Evolutionary conservation across 73 alveolate species (phyloP).

Genomic region (Urostyla sp.): DNA sequence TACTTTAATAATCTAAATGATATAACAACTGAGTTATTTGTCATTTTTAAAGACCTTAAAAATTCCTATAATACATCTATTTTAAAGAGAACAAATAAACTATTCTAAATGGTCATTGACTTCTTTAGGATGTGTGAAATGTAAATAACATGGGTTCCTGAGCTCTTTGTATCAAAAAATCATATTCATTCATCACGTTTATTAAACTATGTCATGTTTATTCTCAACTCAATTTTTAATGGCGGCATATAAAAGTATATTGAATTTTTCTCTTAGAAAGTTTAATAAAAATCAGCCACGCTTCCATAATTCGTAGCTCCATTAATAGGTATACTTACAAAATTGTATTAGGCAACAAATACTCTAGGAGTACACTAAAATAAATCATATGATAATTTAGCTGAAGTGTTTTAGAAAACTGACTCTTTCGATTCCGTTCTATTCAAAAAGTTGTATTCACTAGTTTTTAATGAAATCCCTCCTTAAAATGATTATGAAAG

Average conservation of each 20-base stretch:
- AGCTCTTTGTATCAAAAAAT: constrained; percentile 28
- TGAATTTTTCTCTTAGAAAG: constrained; percentile 41
- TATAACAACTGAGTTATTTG: constrained; percentile 55
- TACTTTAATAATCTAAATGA: constrained; percentile 59
- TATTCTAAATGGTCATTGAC: constrained; percentile 23
- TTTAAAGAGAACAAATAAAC: constrained; percentile 44
- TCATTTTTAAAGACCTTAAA: constrained; percentile 61
- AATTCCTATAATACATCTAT: background rate
- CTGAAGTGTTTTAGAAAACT: constrained; percentile 46
- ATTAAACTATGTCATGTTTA: constrained; percentile 47
- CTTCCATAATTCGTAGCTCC: constrained; percentile 47
- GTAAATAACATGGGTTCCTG: constrained; percentile 10
- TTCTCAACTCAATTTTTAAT: constrained; percentile 7
- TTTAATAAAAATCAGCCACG: constrained; percentile 9
- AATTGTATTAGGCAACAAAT: constrained; percentile 30
- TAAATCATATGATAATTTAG: constrained; percentile 23
- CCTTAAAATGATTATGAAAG: constrained; percentile 10
- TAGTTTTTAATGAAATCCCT: constrained; percentile 9
- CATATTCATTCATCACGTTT: constrained; percentile 23
- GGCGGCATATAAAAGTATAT: constrained; percentile 18
- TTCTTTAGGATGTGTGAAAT: constrained; percentile 45
- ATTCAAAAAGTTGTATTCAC: constrained; percentile 9
- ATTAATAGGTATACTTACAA: constrained; percentile 27
- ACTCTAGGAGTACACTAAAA: constrained; percentile 6
- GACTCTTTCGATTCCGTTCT: constrained; percentile 48